Base-by-base conservation (phyloP, 2,329 filamentous ascomycete genomes). In the Alternaria longipes region DNA sequence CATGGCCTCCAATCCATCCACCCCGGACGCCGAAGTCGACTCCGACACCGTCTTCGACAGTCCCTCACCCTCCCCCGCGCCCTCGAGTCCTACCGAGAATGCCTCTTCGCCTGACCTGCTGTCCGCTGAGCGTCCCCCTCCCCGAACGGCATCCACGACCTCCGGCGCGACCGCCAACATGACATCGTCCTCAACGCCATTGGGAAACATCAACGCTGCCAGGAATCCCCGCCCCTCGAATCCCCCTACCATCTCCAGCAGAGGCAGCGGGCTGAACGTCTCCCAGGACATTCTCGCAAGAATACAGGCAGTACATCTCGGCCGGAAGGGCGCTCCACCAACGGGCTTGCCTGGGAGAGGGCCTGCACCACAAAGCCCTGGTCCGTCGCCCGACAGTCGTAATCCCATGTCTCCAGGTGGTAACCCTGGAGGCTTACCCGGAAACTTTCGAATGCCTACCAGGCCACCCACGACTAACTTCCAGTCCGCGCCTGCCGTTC, bases 111-210 rank as follows among this genome's bases (percentile, higher is more conserved):
- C 74, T 28, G 64, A 70, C n/a, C 60, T 52, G 24, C 54, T 67
- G 49, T 68, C 74, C 30, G 62, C 72, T 18, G 74, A 77, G 6
- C 85, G 76, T 80, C 88, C 76, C 59, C 84, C 87, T 5, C 77
- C 89, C 42, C 86, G 88, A 68, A 86, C 87, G 47, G 79, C 86
- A 20, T 88, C 89, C 55, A 86, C 89, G 51, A 81, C 88, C 16
- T 50, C 46, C 20, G 71, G 67, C 57, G 70, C 70, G 12, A 73
- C 71, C 56, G 74, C 81, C 30, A 78, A 79, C 59, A 93, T 97
- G 88, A 92, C 87, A 57, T 82, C 90, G 7, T 93, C 89, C n/a
- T 97, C 93, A n/a, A 95, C 91, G 28, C 89, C 92, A 41, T 83
- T 94, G 4, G 93, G 93, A 41, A 86, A 91, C 59, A 82, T 97